Percentiles rank a stretch among this genome's conserved stretches.
Evolutionary conservation across 352 stramenopile species (phyloP).

Genomic region (Phytophthora pluvialis): DNA sequence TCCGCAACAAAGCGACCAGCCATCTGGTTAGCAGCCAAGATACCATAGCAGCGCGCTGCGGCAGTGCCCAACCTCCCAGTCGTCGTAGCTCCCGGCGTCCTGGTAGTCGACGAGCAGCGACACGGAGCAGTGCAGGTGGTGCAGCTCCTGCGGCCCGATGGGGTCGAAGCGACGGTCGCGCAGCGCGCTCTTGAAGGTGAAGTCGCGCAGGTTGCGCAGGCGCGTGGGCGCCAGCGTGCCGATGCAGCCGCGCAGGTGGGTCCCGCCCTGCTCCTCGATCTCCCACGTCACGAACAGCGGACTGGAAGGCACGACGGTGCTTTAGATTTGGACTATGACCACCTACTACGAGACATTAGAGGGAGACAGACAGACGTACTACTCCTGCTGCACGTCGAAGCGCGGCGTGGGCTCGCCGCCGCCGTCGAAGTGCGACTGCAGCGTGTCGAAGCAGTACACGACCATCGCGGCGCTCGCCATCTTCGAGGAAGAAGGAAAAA

Average conservation of each 20-base stretch:
- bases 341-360: not conserved
- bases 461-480: constrained; percentile 87
- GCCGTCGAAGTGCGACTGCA: constrained; percentile 73
- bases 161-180: constrained; percentile 80
- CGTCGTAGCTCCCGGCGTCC: constrained; percentile 73
- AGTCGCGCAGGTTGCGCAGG: constrained; percentile 75
- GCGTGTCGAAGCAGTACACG: constrained; percentile 86
- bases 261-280: constrained; percentile 59
- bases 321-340: too few species aligned
- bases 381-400: constrained; percentile 68
- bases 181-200: constrained; percentile 85
- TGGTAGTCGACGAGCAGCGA: constrained; percentile 86
- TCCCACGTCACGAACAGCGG: constrained; percentile 89
- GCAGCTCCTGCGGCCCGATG: constrained; percentile 70
- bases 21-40: not conserved
- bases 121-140: constrained; percentile 75
- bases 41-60: not conserved
- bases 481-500: not conserved
- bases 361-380: constrained; percentile 34
- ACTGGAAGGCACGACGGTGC: constrained; percentile 25
- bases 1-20: not conserved
- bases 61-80: constrained; percentile 67
- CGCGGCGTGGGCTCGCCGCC: constrained; percentile 48
- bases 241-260: constrained; percentile 76
- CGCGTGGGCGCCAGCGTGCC: constrained; percentile 73